Conservation (phyloP, 1,284 basidiomycete genomes). For the Vanrija sp. region DNA sequence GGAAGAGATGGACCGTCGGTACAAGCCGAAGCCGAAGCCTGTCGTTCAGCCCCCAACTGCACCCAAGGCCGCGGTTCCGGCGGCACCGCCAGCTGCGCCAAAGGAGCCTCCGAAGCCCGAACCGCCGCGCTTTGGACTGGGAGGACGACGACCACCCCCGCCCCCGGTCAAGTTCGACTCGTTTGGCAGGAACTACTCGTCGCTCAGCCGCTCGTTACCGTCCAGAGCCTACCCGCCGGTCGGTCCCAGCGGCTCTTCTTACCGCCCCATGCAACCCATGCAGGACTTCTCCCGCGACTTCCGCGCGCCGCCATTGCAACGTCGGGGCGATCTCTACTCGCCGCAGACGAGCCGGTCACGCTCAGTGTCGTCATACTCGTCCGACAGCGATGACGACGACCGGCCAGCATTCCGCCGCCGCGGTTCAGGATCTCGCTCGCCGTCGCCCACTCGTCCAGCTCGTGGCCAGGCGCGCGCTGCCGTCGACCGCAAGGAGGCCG, state of each 20-base stretch:
- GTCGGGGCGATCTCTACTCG: conserved; percentile 11
- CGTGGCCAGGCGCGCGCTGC: conserved; percentile 10
- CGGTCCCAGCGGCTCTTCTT: conserved; percentile 2
- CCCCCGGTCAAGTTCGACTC: conserved; percentile 11
- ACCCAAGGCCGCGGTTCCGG: not conserved
- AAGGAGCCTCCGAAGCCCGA: conserved; percentile 9
- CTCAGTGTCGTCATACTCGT: conserved; percentile 15
- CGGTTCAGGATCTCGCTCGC: conserved; percentile 8
- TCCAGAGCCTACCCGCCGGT: conserved; percentile 9
- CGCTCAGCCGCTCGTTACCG: conserved; percentile 16
- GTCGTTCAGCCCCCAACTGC: not conserved
- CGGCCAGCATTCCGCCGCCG: conserved; percentile 21
- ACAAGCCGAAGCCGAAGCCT: conserved; percentile 48
- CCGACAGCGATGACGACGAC: conserved; percentile 33
- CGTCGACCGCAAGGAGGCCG: conserved; percentile 21
- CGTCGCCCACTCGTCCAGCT: conserved; percentile 14
- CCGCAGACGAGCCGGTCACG: conserved; percentile 14
- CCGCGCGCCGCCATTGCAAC: not conserved
- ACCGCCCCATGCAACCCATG: not conserved
- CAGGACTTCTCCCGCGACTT: conserved; percentile 21
- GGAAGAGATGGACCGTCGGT: conserved; percentile 58
- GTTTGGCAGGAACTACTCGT: conserved; percentile 18
- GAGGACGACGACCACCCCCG: conserved; percentile 11
- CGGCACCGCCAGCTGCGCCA: not conserved
- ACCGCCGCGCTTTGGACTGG: conserved; percentile 3